These are phyloP conservation scores for Pichia pseudocactophila DNA, from an alignment of 805 yeast genomes.

Conservation along the genomic window DNA sequence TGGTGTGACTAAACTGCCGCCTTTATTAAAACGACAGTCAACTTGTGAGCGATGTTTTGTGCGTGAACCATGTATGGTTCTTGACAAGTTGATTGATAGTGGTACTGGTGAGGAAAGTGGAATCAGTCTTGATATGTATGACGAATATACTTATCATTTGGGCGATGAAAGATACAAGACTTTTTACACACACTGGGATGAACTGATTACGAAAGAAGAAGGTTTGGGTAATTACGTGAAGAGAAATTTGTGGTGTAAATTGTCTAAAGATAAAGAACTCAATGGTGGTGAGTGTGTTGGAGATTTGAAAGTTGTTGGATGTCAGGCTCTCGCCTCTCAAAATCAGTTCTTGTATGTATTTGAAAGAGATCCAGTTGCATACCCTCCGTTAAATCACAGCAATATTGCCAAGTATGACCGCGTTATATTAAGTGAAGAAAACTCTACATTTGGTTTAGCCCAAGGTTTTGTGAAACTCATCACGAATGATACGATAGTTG, in stretches of 20 bases:
- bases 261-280: constrained; percentile 50
- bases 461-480: constrained; percentile 47
- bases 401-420: constrained; percentile 54
- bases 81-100: constrained; percentile 48
- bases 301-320: constrained; percentile 34
- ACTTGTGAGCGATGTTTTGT: constrained; percentile 56
- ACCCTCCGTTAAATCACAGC: constrained; percentile 25
- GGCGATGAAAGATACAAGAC: constrained; percentile 32
- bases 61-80: constrained; percentile 53
- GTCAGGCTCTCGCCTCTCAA: constrained; percentile 12
- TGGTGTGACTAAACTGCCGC: constrained; percentile 44
- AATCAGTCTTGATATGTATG: constrained; percentile 38
- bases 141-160: constrained; percentile 43
- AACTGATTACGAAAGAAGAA: constrained; percentile 65
- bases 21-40: constrained; percentile 36
- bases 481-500: constrained; percentile 32
- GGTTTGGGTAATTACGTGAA: constrained; percentile 41
- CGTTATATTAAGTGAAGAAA: constrained; percentile 69
- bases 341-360: constrained; percentile 40
- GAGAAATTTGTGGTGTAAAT: constrained; percentile 61
- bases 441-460: constrained; percentile 58
- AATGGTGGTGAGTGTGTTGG: constrained; percentile 53
- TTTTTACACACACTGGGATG: constrained; percentile 70
- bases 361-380: constrained; percentile 24
- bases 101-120: constrained; percentile 52